These are phyloP conservation scores for Sphagnum contortum DNA, from an alignment of 225 moss, liverwort and hornwort species.

Conservation along the genomic window DNA sequence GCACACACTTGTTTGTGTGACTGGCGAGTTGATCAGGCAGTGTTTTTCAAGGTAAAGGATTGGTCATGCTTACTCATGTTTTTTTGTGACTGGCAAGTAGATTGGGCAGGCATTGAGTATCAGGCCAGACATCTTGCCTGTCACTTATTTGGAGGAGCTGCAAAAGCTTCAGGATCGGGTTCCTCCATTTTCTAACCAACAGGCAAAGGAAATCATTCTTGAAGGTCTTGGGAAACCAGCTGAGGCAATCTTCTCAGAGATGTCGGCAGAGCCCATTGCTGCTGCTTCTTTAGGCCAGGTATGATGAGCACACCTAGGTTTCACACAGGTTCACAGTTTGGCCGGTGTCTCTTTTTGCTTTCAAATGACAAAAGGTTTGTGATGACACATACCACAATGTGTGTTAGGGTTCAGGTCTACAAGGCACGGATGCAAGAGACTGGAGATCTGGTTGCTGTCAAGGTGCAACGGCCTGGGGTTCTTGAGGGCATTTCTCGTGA, in stretches of 20 bases:
- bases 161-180: slow-evolving; percentile 90
- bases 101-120: slow-evolving; percentile 90
- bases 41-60: background rate
- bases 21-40: background rate
- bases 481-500: slow-evolving; percentile 87
- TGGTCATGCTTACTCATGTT: too few species aligned
- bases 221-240: slow-evolving; percentile 56
- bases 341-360: background rate
- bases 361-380: background rate
- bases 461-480: slow-evolving; percentile 91
- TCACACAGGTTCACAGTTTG: too few species aligned
- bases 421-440: slow-evolving; percentile 59
- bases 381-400: background rate
- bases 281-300: slow-evolving; percentile 91
- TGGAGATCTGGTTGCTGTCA: slow-evolving; percentile 63
- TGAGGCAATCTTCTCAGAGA: slow-evolving; percentile 60
- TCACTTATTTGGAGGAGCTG: slow-evolving; percentile 67
- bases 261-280: slow-evolving; percentile 64
- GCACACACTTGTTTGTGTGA: too few species aligned
- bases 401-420: slow-evolving; percentile 55
- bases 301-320: background rate
- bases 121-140: slow-evolving; percentile 71
- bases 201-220: slow-evolving; percentile 51
- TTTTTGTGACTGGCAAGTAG: slow-evolving; percentile 15
- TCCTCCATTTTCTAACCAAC: slow-evolving; percentile 65